Base-by-base conservation (phyloP, 176 grass and related monocot species). In the Ensete ventricosum region DNA sequence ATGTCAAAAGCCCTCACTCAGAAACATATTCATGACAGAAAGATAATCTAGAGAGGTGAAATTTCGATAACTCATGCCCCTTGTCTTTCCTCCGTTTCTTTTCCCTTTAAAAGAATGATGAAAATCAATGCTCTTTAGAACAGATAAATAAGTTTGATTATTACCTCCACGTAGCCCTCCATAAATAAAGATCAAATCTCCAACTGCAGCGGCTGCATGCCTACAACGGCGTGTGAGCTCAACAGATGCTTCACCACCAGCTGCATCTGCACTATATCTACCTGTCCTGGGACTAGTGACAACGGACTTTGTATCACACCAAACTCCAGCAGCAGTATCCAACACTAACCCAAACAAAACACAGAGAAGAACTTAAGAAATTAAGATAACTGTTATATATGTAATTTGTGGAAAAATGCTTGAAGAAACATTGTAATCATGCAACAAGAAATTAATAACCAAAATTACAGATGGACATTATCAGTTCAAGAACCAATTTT, bases 171-270 rank as follows among this genome's bases (percentile, higher is more conserved):
- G 88, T 84, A 98, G 76, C 81, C 94, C 94, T 85, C 94, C 94
- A 89, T 98, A 93, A 80, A 98, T 82, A 75, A 91, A 98, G 82
- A 98, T 93, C 55, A 93, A 78, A 87, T 98, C 94, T 58, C 94
- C 94, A 89, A 98, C 94, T 9, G 94, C 94, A 71, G 94, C 88
- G 84, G 94, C 88, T 81, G 94, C 94, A 88, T 98, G 94, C 84
- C 94, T 83, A 75, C 94, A 98, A 60, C 94, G 83, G 8, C 90
- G 79, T 64, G 90, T 93, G 79, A 93, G 82, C 80, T 98, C 90
- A 74, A 88, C 90, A 78, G 84, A 81, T 83, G 85, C 90, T 85
- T 98, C 94, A 73, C 87, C 91, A 5, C 90, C 90, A 69, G 88
- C 88, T 50, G 91, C 94, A 80, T 98, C 94, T 22, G 88, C 90